Evolutionary conservation across 495 filamentous ascomycete genomes (phyloP).

Genomic region (Penicillium paxilli): DNA sequence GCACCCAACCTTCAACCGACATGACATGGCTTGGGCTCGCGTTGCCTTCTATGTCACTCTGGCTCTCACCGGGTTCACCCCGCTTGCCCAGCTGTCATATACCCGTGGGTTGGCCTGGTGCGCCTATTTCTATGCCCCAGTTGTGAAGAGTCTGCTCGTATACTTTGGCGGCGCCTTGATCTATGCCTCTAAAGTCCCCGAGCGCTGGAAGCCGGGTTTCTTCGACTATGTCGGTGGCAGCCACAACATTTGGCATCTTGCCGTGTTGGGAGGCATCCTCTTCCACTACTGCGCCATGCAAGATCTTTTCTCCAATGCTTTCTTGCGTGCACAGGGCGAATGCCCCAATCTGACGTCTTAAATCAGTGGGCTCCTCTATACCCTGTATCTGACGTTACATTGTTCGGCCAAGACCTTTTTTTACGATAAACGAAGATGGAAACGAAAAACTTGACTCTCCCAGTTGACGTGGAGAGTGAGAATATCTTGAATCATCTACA

Average conservation of each 20-base stretch:
- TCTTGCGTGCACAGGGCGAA: conserved; percentile 62
- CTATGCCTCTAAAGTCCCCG: conserved; percentile 93
- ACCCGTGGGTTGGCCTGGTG: conserved; percentile 75
- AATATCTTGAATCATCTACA: neutral
- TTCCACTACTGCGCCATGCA: conserved; percentile 98
- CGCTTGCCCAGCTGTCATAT: conserved; percentile 76
- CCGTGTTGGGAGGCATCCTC: conserved; percentile 92
- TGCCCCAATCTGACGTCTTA: conserved; percentile 44
- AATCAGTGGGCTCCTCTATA: conserved; percentile 3
- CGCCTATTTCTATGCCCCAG: conserved; percentile 84
- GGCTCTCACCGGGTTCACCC: conserved; percentile 86
- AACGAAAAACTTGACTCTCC: neutral
- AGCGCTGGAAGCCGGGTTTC: conserved; percentile 85
- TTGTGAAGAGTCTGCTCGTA: conserved; percentile 79
- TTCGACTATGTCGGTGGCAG: conserved; percentile 94
- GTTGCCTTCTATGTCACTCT: conserved; percentile 91
- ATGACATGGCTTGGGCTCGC: conserved; percentile 87
- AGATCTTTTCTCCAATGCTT: conserved; percentile 86
- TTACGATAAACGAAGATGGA: conserved; percentile 14
- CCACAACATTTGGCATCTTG: conserved; percentile 98
- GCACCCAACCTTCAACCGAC: conserved; percentile 93
- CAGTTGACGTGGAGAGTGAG: neutral
- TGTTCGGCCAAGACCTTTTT: neutral
- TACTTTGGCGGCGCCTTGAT: conserved; percentile 83
- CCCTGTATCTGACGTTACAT: neutral